Conservation (phyloP, 2,329 filamentous ascomycete species). For the Neofusicoccum laricinum region DNA sequence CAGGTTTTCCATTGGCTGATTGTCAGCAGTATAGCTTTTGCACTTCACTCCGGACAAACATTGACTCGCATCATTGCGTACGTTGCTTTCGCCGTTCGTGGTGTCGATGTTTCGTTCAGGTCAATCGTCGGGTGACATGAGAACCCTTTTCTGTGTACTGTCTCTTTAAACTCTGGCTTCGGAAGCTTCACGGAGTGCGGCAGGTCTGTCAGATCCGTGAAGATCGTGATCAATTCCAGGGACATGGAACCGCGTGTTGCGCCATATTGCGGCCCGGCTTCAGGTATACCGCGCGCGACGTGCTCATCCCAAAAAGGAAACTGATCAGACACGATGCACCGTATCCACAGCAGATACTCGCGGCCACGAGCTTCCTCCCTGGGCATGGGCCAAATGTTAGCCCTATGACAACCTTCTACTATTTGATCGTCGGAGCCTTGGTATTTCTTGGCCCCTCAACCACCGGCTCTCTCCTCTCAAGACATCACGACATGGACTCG, state of each 20-base stretch:
- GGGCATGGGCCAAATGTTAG: background rate
- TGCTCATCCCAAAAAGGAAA: slow-evolving; percentile 3
- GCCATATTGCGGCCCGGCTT: background rate
- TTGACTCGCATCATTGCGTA: no score
- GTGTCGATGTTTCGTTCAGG: no score
- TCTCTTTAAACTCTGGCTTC: no score
- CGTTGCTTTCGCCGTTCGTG: no score
- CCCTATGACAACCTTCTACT: background rate
- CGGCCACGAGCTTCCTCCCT: background rate
- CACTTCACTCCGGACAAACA: no score
- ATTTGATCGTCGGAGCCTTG: background rate
- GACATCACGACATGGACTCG: background rate
- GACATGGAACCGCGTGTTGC: background rate
- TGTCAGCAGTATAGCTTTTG: no score
- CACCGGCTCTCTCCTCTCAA: background rate
- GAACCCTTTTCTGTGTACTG: no score
- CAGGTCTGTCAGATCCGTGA: no score
- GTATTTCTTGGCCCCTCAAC: background rate
- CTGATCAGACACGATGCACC: background rate
- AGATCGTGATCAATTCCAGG: background rate
- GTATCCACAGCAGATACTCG: background rate
- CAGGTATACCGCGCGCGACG: background rate
- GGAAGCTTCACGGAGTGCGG: no score
- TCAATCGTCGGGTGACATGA: no score
- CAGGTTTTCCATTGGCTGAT: no score